phyloP scores from a whole-genome alignment of 2,329 filamentous ascomycete genomes.

The Aspergillus jensenii region DNA sequence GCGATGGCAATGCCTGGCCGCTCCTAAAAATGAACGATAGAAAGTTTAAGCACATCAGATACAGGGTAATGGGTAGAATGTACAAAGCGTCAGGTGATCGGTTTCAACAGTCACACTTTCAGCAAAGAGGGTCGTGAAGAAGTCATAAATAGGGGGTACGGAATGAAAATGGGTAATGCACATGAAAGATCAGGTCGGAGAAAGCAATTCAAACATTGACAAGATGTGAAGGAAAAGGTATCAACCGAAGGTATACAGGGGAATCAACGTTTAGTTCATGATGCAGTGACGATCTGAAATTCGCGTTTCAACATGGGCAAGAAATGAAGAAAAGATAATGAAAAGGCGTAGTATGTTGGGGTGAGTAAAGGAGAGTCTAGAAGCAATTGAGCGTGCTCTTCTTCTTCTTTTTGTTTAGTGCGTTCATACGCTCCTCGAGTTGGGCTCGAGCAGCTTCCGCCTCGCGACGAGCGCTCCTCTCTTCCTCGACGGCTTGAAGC shows the following conservation, averaged over 20 bases:
- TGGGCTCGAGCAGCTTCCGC: conserved; percentile 86
- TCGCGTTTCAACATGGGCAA: conserved; percentile 15
- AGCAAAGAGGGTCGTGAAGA: conserved; percentile 8
- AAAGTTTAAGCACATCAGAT: not conserved
- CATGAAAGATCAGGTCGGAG: not conserved
- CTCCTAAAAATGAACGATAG: conserved; percentile 1
- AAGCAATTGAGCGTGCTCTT: conserved; percentile 97
- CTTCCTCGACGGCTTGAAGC: conserved; percentile 91
- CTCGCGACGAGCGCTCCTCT: conserved; percentile 85
- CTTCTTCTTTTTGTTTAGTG: conserved; percentile 89
- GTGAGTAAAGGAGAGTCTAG: conserved; percentile 48
- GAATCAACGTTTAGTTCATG: conserved; percentile 29
- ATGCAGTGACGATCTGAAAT: conserved; percentile 23
- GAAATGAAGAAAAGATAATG: conserved; percentile 9
- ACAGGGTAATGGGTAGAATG: conserved; percentile 7
- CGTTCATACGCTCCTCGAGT: conserved; percentile 92
- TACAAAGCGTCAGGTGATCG: conserved; percentile 11
- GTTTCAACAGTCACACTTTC: conserved; percentile 1
- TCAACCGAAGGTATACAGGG: conserved; percentile 19
- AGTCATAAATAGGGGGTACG: conserved; percentile 13
- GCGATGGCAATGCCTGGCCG: not conserved
- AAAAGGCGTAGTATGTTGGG: not conserved
- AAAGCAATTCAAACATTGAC: conserved; percentile 4
- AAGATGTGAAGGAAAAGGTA: conserved; percentile 19
- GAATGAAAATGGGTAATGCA: conserved; percentile 3